Percentiles rank a stretch among this genome's conserved stretches.
phyloP scores from a whole-genome alignment of 2,329 filamentous ascomycete genomes.

The Alternaria dauci region DNA sequence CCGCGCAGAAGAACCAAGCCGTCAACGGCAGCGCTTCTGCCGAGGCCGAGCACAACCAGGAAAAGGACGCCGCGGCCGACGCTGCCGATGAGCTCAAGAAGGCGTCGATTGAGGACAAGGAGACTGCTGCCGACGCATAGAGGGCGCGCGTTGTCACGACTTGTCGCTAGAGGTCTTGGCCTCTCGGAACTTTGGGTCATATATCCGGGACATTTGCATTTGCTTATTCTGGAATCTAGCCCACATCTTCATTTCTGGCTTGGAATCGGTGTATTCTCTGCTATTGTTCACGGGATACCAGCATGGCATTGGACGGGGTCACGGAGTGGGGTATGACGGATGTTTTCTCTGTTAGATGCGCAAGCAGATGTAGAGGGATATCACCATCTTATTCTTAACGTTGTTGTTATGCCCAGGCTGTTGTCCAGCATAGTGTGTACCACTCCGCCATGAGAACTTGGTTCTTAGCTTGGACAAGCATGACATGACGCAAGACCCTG shows the following conservation, averaged over 20 bases:
- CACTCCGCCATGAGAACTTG: not conserved
- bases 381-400: conserved; percentile 20
- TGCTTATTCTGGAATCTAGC: conserved; percentile 28
- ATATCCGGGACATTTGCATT: conserved; percentile 22
- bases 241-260: conserved; percentile 28
- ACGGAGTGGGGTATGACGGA: conserved; percentile 23
- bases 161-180: conserved; percentile 15
- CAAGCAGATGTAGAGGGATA: conserved; percentile 30
- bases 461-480: not conserved
- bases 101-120: conserved; percentile 65
- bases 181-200: conserved; percentile 28
- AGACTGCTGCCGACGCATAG: conserved; percentile 38
- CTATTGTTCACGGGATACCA: conserved; percentile 27
- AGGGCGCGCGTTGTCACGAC: conserved; percentile 1
- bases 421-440: not conserved
- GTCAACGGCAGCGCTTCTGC: conserved; percentile 62
- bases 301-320: conserved; percentile 32
- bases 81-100: conserved; percentile 68
- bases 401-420: not conserved
- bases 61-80: conserved; percentile 67
- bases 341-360: conserved; percentile 28
- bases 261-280: conserved; percentile 23
- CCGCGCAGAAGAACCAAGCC: conserved; percentile 59
- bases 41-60: conserved; percentile 63
- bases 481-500: conserved; percentile 21